Evolutionary conservation across 164 flowering plant species (phyloP).

Genomic region (Annona cherimola): DNA sequence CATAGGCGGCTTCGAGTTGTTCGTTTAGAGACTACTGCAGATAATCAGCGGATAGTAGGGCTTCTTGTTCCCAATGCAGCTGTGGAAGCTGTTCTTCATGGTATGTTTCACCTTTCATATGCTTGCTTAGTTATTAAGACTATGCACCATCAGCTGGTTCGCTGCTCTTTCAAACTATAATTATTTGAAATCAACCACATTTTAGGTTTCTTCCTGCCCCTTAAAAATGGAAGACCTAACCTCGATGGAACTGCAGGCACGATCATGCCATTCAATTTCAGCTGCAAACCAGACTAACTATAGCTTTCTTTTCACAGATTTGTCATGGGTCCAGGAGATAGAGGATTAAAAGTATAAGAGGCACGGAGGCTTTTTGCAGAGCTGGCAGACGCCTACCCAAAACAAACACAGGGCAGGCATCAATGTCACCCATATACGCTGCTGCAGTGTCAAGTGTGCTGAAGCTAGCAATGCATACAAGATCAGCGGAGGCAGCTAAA

Average conservation of each 20-base stretch:
- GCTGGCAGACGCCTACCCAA: neutral
- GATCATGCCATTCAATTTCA: neutral
- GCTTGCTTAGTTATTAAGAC: too few relatives aligned
- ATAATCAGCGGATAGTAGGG: constrained; percentile 78
- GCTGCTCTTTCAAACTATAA: too few relatives aligned
- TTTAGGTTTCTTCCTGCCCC: too few relatives aligned
- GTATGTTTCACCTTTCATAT: constrained; percentile 22
- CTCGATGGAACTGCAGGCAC: too few relatives aligned
- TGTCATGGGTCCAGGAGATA: constrained; percentile 77
- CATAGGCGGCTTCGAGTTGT: constrained; percentile 80
- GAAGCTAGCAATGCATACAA: neutral
- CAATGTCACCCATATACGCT: neutral
- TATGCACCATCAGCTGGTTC: too few relatives aligned
- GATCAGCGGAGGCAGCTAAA: neutral
- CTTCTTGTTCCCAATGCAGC: constrained; percentile 84
- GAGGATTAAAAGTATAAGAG: constrained; percentile 39
- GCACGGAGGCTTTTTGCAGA: neutral
- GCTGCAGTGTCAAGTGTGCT: neutral
- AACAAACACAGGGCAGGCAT: neutral
- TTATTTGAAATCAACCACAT: too few relatives aligned
- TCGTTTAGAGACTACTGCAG: constrained; percentile 75
- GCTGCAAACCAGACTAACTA: neutral
- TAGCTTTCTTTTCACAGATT: constrained; percentile 39
- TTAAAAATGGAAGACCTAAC: too few relatives aligned
- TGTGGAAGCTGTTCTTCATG: constrained; percentile 81